Evolutionary conservation across 2,329 filamentous ascomycete genomes (phyloP).

Genomic region (Ambrosiella beaveri): DNA sequence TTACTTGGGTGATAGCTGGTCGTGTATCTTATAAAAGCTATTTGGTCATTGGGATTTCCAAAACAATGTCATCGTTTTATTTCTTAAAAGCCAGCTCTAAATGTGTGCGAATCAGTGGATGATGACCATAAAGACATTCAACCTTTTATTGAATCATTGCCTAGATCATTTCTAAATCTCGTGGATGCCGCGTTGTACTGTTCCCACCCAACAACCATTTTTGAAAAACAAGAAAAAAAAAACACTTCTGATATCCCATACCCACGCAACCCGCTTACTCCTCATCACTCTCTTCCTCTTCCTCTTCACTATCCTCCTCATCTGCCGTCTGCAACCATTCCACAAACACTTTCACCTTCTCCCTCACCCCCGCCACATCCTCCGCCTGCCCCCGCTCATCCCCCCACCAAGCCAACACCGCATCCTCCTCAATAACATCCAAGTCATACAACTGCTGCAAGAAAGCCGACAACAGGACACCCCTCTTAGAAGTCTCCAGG

Average conservation of each 20-base stretch:
- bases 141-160: no score
- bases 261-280: slow-evolving; percentile 14
- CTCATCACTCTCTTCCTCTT: slow-evolving; percentile 25
- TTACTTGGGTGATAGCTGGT: no score
- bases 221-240: not conserved
- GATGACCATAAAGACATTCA: no score
- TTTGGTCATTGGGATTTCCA: no score
- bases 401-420: slow-evolving; percentile 75
- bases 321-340: slow-evolving; percentile 69
- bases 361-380: slow-evolving; percentile 47
- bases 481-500: slow-evolving; percentile 30
- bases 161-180: no score
- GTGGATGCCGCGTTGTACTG: not conserved
- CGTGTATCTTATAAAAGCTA: no score
- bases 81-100: not conserved
- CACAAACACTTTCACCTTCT: slow-evolving; percentile 60
- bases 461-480: slow-evolving; percentile 55
- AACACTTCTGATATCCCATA: not conserved
- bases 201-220: not conserved
- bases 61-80: not conserved
- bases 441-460: slow-evolving; percentile 72
- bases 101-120: no score
- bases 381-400: slow-evolving; percentile 49
- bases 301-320: slow-evolving; percentile 35
- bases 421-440: slow-evolving; percentile 79